Evolutionary conservation across 2,329 filamentous ascomycete genomes (phyloP).

Genomic region (Septoria petroselini): DNA sequence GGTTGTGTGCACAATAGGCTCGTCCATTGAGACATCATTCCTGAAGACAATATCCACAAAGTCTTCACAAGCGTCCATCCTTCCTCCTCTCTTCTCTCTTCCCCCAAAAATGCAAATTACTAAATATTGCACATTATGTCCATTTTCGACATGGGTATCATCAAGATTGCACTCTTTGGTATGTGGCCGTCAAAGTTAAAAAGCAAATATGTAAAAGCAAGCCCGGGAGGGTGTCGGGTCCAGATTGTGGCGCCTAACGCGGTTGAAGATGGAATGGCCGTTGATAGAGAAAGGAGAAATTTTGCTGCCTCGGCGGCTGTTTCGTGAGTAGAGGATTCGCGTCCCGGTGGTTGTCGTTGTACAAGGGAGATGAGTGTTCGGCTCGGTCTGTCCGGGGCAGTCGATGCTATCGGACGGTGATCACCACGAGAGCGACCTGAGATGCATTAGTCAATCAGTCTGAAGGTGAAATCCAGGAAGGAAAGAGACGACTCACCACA

Average conservation of each 20-base stretch:
- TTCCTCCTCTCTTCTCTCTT: neutral
- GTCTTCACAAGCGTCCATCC: neutral
- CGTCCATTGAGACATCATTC: too few species aligned
- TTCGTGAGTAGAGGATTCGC: neutral
- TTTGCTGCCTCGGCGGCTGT: conserved; percentile 2
- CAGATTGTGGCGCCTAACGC: too few species aligned
- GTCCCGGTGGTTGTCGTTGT: neutral
- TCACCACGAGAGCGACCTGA: conserved; percentile 38
- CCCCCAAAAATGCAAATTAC: conserved; percentile 4
- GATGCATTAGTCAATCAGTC: conserved; percentile 2
- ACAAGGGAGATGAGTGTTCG: neutral
- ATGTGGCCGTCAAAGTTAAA: conserved; percentile 4
- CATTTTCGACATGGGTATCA: conserved; percentile 21
- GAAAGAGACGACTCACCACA: conserved; percentile 32
- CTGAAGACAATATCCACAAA: neutral
- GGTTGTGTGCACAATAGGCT: too few species aligned
- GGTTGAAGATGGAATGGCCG: too few species aligned
- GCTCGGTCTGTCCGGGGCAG: neutral
- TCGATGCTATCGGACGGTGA: conserved; percentile 24
- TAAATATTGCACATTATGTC: conserved; percentile 14
- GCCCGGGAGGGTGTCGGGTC: neutral
- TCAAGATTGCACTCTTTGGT: conserved; percentile 7
- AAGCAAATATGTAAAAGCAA: conserved; percentile 1
- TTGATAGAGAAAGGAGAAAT: too few species aligned
- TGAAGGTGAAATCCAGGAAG: neutral